Conservation (phyloP, 805 yeast species). For the Peterozyma xylosa region DNA sequence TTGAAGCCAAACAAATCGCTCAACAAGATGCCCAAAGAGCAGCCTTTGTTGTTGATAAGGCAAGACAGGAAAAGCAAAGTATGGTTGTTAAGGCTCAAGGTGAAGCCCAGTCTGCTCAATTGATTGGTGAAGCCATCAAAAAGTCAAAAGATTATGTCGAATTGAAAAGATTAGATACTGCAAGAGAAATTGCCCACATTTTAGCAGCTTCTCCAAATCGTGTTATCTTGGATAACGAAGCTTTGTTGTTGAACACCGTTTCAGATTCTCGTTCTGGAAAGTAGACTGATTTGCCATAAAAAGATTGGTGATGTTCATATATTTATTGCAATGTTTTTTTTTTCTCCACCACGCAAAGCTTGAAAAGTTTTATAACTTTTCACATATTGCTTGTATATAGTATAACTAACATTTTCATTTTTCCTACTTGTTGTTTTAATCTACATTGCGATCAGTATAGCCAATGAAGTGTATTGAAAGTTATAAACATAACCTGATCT, state of each 20-base stretch:
- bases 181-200: conserved; percentile 87
- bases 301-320: too few relatives aligned
- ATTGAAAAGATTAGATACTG: conserved; percentile 93
- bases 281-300: not conserved
- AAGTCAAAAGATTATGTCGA: conserved; percentile 95
- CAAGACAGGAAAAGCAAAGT: conserved; percentile 96
- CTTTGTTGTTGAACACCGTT: conserved; percentile 83
- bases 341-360: too few relatives aligned
- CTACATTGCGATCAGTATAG: too few relatives aligned
- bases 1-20: conserved; percentile 97
- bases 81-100: conserved; percentile 96
- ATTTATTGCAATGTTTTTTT: too few relatives aligned
- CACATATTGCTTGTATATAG: too few relatives aligned
- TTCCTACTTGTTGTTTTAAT: too few relatives aligned
- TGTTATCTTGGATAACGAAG: conserved; percentile 85
- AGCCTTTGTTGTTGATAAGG: conserved; percentile 93
- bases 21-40: conserved; percentile 99
- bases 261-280: conserved; percentile 58
- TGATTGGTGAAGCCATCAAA: conserved; percentile 98
- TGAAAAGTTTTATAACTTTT: too few relatives aligned
- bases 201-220: conserved; percentile 85
- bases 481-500: too few relatives aligned
- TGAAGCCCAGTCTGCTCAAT: conserved; percentile 96
- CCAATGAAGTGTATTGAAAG: too few relatives aligned
- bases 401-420: too few relatives aligned